Evolutionary conservation across 257 asterid genomes (phyloP), one percentile per base, ranked within the genome.

Genomic region (Nicotiana attenuata): DNA sequence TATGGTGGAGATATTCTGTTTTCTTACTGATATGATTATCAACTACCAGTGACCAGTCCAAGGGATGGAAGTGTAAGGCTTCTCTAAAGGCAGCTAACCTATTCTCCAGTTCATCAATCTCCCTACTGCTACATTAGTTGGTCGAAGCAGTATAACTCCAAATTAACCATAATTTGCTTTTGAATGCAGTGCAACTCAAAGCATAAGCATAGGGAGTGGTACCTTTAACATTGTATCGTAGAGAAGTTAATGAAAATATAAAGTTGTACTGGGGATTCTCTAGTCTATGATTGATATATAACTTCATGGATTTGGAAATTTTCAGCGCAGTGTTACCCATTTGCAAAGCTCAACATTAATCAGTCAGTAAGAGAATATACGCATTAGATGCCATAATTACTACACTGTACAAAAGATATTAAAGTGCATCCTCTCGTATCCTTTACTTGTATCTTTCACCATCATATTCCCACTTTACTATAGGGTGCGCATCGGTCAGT

Each of bases 31-130:
- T 33, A 33, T 5, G 38, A 33, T 5, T 33, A 33, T 0, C 38
- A 33, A 5, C 38, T 33, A 33, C 38, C 38, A 33, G 38, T 33
- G 38, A 33, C 76, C 76, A 31, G 75, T 31, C 57, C 26, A 66
- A 67, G 77, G 31, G 1, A 69, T 69, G 20, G 29, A 22, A 22
- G 11, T 38, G 76, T 2, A 68, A 91, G 55, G 94, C 92, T 80
- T 89, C 89, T 83, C 96, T 87, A 26, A 90, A 92, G 59, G 95
- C 91, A 6, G 92, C 97, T 89, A 91, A 59, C 73, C 94, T 87
- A 87, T 92, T 86, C 84, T 87, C 94, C 77, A 92, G 88, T 53
- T 92, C 97, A 80, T 88, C 90, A 59, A 90, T 76, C 60, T 83
- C 87, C 38, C 92, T 88, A 86, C 93, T 93, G 83, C 86, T 76